Percentiles rank a stretch among this genome's conserved stretches.
Evolutionary conservation across 441 rosid genomes (phyloP).

Genomic region (Metrosideros polymorpha): DNA sequence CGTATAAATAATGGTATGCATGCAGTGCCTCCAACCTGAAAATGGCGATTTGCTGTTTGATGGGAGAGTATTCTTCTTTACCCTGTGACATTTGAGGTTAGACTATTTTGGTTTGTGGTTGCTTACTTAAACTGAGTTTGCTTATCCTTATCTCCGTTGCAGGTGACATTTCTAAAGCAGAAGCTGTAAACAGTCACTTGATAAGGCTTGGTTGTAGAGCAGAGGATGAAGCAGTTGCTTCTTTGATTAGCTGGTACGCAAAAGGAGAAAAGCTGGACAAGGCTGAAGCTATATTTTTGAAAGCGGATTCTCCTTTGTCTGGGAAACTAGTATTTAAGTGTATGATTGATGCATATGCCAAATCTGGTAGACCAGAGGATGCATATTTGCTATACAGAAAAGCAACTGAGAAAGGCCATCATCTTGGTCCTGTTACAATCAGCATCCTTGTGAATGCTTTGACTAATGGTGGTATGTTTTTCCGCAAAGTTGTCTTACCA

Average conservation of each 20-base stretch:
- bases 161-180: conserved; percentile 54
- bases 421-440: conserved; percentile 45
- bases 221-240: conserved; percentile 44
- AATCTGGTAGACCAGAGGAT: conserved; percentile 52
- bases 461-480: conserved; percentile 48
- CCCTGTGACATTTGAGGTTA: neutral
- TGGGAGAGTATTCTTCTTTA: neutral
- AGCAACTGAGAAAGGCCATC: conserved; percentile 27
- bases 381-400: conserved; percentile 53
- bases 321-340: conserved; percentile 40
- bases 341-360: conserved; percentile 60
- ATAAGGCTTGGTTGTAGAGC: conserved; percentile 32
- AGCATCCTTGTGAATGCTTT: conserved; percentile 68
- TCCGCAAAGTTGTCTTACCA: neutral
- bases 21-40: neutral
- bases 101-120: neutral
- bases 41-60: neutral
- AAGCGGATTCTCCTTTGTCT: conserved; percentile 27
- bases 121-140: conserved; percentile 5
- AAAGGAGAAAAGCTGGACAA: conserved; percentile 38
- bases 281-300: conserved; percentile 42
- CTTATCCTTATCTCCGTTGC: neutral
- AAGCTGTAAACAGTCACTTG: conserved; percentile 25
- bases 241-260: conserved; percentile 49
- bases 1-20: neutral